A percentile compares a stretch with the other conserved stretches of the same genome.
These are phyloP conservation scores for Penicillium cataractarum DNA, from an alignment of 495 filamentous ascomycete genomes.

Conservation along the genomic window DNA sequence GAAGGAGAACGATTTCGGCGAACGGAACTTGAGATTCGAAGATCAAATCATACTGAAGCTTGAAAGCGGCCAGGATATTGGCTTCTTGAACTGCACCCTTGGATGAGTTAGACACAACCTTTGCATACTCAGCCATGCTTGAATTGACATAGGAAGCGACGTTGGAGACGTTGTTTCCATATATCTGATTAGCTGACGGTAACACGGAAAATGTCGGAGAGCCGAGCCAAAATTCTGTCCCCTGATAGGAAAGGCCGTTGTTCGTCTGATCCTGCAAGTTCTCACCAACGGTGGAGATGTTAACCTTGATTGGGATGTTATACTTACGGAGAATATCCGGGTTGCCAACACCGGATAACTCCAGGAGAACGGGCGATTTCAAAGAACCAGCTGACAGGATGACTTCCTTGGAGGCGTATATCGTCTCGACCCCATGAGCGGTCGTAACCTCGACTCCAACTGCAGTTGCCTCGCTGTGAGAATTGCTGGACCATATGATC, in stretches of 20 bases:
- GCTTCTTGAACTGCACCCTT: conserved; percentile 30
- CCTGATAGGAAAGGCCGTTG: conserved; percentile 25
- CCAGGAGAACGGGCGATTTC: conserved; percentile 60
- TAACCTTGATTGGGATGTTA: conserved; percentile 44
- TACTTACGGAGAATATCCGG: conserved; percentile 34
- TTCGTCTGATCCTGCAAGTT: conserved; percentile 53
- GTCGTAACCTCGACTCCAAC: conserved; percentile 31
- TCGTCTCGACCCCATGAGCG: conserved; percentile 21
- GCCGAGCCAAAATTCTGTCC: conserved; percentile 22
- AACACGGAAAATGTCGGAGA: conserved; percentile 33
- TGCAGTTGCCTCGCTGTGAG: conserved; percentile 20
- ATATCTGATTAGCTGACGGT: conserved; percentile 25
- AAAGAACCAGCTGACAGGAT: conserved; percentile 61
- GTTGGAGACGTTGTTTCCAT: conserved; percentile 31
- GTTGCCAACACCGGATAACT: conserved; percentile 64
- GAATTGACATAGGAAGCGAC: conserved; percentile 26
- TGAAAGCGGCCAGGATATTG: conserved; percentile 31
- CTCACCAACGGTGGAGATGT: conserved; percentile 49
- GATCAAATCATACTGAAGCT: conserved; percentile 46
- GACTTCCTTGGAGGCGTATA: conserved; percentile 58
- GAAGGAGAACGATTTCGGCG: conserved; percentile 40
- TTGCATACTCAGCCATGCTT: conserved; percentile 33
- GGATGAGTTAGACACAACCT: conserved; percentile 28
- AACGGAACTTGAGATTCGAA: conserved; percentile 46
- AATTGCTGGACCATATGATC: conserved; percentile 32